These are phyloP conservation scores for Saccharomycopsis olivae DNA, from an alignment of 805 yeast species.

Conservation along the genomic window DNA sequence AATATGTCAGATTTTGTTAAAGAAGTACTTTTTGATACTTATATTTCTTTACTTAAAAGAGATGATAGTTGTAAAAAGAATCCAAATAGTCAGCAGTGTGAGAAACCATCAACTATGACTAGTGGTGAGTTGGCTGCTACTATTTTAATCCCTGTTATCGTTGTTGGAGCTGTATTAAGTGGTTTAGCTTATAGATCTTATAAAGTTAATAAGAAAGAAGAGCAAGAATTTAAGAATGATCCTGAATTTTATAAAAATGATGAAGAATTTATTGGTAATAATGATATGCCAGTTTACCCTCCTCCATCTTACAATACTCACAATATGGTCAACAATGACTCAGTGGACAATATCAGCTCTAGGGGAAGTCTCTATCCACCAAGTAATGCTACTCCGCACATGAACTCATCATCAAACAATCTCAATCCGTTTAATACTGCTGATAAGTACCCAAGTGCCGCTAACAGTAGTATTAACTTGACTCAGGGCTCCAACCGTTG, in stretches of 20 bases:
- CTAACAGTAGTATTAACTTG: slow-evolving; percentile 1
- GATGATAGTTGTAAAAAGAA: slow-evolving; percentile 6
- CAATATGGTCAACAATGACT: slow-evolving; percentile 15
- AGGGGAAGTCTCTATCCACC: neutral
- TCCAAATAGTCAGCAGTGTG: slow-evolving; percentile 9
- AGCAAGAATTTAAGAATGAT: slow-evolving; percentile 16
- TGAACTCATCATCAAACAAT: neutral
- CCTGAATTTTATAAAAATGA: slow-evolving; percentile 18
- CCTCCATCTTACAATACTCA: slow-evolving; percentile 14
- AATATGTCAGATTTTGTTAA: neutral
- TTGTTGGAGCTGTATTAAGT: slow-evolving; percentile 10
- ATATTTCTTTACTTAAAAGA: neutral
- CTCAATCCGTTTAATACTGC: slow-evolving; percentile 2
- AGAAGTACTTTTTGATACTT: neutral
- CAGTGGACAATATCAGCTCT: slow-evolving; percentile 5
- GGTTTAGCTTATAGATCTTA: slow-evolving; percentile 11
- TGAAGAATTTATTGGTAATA: slow-evolving; percentile 14
- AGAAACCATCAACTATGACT: slow-evolving; percentile 13
- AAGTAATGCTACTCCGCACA: neutral
- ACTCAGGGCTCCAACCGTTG: too few relatives aligned
- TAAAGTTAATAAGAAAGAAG: slow-evolving; percentile 14
- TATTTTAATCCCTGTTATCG: slow-evolving; percentile 16
- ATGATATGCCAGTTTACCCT: slow-evolving; percentile 17
- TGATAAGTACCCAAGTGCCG: slow-evolving; percentile 6
- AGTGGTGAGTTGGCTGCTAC: slow-evolving; percentile 14